Evolutionary conservation across 2,329 filamentous ascomycete genomes (phyloP).

Genomic region (Apiospora phragmitis): DNA sequence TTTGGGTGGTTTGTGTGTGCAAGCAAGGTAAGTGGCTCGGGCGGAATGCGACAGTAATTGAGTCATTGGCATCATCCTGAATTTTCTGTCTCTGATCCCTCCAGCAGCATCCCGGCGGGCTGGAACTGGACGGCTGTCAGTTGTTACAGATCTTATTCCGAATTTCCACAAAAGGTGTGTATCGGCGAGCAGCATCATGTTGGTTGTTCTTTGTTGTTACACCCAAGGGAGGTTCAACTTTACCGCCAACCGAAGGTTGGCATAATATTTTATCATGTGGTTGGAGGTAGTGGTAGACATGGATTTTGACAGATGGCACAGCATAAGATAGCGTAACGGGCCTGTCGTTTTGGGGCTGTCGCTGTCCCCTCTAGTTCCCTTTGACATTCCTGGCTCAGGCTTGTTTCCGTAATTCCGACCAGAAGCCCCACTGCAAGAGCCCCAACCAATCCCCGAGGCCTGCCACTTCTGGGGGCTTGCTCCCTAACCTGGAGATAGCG

Average conservation of each 20-base stretch:
- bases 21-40: neutral
- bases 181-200: neutral
- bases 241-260: neutral
- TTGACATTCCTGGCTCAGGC: neutral
- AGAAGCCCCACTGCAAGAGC: neutral
- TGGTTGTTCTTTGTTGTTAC: neutral
- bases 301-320: neutral
- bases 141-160: neutral
- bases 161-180: neutral
- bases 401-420: slow-evolving; percentile 2
- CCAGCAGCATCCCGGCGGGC: neutral
- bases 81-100: neutral
- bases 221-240: neutral
- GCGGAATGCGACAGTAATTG: neutral
- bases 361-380: neutral
- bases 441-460: neutral
- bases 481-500: neutral
- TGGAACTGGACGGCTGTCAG: neutral
- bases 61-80: neutral
- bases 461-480: neutral
- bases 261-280: too few species aligned
- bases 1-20: neutral
- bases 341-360: neutral
- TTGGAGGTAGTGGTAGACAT: too few species aligned
- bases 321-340: neutral